Evolutionary conservation across 345 rosid genomes (phyloP).

Genomic region (Pugionium dolabratum): DNA sequence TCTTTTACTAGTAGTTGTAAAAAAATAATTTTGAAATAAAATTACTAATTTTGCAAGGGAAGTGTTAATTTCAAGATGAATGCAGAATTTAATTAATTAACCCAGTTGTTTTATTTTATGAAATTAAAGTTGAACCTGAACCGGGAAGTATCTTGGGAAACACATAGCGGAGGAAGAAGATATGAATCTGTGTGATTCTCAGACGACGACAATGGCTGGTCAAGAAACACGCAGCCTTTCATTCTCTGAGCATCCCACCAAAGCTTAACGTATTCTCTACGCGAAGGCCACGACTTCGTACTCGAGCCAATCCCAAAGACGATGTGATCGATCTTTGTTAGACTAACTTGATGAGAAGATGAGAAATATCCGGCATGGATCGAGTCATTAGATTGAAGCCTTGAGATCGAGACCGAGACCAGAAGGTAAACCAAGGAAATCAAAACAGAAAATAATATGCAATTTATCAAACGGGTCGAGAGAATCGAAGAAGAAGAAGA

Average conservation of each 20-base stretch:
- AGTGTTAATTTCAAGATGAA: no score
- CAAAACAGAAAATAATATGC: slow-evolving; percentile 46
- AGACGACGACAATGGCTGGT: slow-evolving; percentile 29
- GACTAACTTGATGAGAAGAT: slow-evolving; percentile 36
- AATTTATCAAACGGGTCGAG: slow-evolving; percentile 36
- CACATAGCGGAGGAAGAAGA: slow-evolving; percentile 62
- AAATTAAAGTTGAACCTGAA: slow-evolving; percentile 43
- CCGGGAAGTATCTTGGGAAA: slow-evolving; percentile 69
- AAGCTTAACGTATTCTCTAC: slow-evolving; percentile 61
- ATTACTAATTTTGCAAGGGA: no score
- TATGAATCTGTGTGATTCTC: slow-evolving; percentile 29
- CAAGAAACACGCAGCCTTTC: slow-evolving; percentile 77
- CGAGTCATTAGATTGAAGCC: slow-evolving; percentile 43
- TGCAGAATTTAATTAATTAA: no score
- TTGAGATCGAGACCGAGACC: slow-evolving; percentile 40
- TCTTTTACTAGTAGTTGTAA: no score
- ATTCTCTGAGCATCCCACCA: slow-evolving; percentile 71
- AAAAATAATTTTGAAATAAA: no score
- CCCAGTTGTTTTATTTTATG: neutral
- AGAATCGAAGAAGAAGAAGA: slow-evolving; percentile 12
- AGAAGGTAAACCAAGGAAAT: slow-evolving; percentile 50
- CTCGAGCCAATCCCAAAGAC: slow-evolving; percentile 75
- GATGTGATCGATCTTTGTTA: slow-evolving; percentile 53
- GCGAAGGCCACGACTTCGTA: slow-evolving; percentile 51
- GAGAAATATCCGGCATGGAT: slow-evolving; percentile 14